These are phyloP conservation scores for Aureobasidium uvarum DNA, from an alignment of 2,329 filamentous ascomycete species.

Conservation along the genomic window DNA sequence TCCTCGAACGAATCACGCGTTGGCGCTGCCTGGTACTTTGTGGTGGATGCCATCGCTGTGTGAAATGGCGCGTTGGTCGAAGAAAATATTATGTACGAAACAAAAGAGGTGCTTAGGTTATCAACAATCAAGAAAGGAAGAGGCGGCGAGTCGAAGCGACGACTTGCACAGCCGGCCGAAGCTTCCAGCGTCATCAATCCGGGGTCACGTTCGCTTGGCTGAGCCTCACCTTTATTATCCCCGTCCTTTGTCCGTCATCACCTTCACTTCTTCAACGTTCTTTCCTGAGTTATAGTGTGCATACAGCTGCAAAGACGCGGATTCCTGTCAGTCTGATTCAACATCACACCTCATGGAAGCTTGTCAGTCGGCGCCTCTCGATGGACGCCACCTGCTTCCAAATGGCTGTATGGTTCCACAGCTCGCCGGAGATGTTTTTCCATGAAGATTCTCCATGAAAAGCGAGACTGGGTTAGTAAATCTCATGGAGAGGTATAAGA, in stretches of 20 bases:
- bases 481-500: too few species aligned
- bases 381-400: too few species aligned
- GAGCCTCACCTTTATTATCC: neutral
- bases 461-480: too few species aligned
- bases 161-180: constrained; percentile 11
- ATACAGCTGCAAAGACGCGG: too few species aligned
- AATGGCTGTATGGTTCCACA: too few species aligned
- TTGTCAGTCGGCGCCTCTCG: too few species aligned
- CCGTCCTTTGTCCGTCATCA: neutral
- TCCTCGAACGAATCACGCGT: constrained; percentile 84
- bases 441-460: too few species aligned
- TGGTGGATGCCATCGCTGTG: constrained; percentile 63
- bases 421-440: too few species aligned
- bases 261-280: neutral
- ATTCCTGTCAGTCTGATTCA: too few species aligned
- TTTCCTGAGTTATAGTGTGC: too few species aligned
- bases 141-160: neutral
- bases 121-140: neutral
- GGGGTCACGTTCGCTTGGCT: constrained; percentile 12
- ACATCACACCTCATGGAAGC: too few species aligned
- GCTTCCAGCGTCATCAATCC: constrained; percentile 22
- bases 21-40: constrained; percentile 80
- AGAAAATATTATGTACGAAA: neutral
- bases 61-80: neutral
- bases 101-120: constrained; percentile 18